Conservation (phyloP, 2,329 filamentous ascomycete species). For the Fusarium circinatum region DNA sequence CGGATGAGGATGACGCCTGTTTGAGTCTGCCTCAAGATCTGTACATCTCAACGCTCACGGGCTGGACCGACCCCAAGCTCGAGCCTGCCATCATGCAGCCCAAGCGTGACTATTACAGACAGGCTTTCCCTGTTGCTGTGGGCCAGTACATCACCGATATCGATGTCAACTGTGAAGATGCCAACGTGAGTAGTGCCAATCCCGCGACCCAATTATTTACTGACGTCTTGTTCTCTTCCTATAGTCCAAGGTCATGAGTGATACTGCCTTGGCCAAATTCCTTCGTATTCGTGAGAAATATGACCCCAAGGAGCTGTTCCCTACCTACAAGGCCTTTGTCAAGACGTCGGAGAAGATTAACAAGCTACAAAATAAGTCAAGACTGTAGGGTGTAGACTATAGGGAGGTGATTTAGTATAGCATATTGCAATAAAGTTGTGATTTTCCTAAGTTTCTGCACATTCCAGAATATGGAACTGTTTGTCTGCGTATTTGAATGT, state of each 20-base stretch:
- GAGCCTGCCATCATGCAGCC: not conserved
- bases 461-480: not conserved
- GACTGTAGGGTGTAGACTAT: not conserved
- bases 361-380: not conserved
- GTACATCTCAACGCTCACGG: constrained; percentile 13
- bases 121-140: not conserved
- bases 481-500: not conserved
- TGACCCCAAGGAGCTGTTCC: not conserved
- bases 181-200: not conserved
- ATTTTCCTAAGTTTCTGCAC: too few relatives aligned
- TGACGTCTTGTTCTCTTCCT: not conserved
- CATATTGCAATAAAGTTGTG: not conserved
- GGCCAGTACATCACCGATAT: constrained; percentile 13
- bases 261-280: not conserved
- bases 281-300: constrained; percentile 2
- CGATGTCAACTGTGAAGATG: not conserved
- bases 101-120: constrained; percentile 1
- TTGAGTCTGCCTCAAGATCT: constrained; percentile 13
- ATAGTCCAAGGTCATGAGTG: not conserved
- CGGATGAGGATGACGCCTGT: not conserved
- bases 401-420: not conserved
- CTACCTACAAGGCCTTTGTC: not conserved
- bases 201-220: too few relatives aligned
- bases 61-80: constrained; percentile 12
- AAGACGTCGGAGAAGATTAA: not conserved